A percentile compares a stretch with the other conserved stretches of the same genome.
phyloP scores from a whole-genome alignment of 1,139 yeast genomes.

The Yamadazyma pseudoaaseri region DNA sequence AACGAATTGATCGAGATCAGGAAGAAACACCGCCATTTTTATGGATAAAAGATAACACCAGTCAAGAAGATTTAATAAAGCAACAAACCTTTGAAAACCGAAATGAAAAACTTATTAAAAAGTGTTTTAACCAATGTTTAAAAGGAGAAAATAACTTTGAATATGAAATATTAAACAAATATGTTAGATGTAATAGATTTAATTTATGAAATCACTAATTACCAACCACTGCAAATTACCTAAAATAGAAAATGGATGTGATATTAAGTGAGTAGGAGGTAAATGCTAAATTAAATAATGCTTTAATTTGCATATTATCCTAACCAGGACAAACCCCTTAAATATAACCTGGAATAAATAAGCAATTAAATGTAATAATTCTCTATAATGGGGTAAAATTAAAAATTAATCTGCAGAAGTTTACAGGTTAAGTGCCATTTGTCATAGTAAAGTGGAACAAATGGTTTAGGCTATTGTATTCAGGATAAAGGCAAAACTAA shows the following conservation, averaged over 20 bases:
- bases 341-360: too few species aligned
- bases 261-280: too few species aligned
- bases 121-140: constrained; percentile 8
- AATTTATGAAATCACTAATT: background rate
- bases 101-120: constrained; percentile 3
- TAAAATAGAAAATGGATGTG: too few species aligned
- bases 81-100: constrained; percentile 7
- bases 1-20: constrained; percentile 12
- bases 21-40: constrained; percentile 18
- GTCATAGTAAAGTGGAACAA: background rate
- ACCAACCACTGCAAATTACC: background rate
- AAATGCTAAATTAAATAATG: too few species aligned
- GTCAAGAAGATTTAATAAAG: constrained; percentile 21
- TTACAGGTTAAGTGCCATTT: background rate
- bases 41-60: constrained; percentile 16
- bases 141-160: constrained; percentile 9
- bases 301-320: too few species aligned
- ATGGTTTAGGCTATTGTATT: background rate
- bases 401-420: background rate
- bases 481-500: too few species aligned
- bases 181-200: constrained; percentile 6
- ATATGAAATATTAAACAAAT: constrained; percentile 12
- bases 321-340: too few species aligned
- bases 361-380: too few species aligned
- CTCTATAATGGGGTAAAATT: background rate